Evolutionary conservation across 1,284 basidiomycete genomes (phyloP).

Genomic region (Ceratobasidium sp.): DNA sequence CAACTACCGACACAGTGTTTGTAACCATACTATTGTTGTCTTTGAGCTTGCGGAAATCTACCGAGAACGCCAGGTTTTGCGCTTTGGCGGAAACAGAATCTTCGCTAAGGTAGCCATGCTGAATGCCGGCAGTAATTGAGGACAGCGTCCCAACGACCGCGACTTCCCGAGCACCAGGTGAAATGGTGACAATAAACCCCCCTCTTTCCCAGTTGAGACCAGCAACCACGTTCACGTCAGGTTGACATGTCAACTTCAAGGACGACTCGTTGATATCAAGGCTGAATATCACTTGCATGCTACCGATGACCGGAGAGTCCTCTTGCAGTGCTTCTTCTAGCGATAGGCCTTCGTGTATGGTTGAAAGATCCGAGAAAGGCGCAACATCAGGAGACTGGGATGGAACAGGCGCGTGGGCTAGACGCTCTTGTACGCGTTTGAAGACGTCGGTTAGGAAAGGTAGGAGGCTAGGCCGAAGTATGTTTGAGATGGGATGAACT

Average conservation of each 20-base stretch:
- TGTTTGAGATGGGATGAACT: constrained; percentile 87
- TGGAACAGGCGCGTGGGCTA: constrained; percentile 58
- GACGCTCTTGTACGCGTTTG: constrained; percentile 68
- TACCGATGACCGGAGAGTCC: constrained; percentile 43
- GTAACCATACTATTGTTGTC: constrained; percentile 55
- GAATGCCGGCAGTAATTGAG: constrained; percentile 79
- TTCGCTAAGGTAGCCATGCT: constrained; percentile 83
- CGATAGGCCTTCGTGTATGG: constrained; percentile 45
- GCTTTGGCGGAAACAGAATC: constrained; percentile 79
- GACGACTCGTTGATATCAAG: constrained; percentile 89
- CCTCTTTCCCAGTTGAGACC: constrained; percentile 91
- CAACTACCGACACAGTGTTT: constrained; percentile 72
- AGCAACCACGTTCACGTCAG: constrained; percentile 88
- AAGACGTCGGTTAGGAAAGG: constrained; percentile 84
- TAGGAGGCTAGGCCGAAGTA: constrained; percentile 79
- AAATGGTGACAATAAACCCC: constrained; percentile 82
- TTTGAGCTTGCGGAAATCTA: constrained; percentile 68
- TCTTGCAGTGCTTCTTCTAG: constrained; percentile 32
- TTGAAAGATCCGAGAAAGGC: constrained; percentile 48
- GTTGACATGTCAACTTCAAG: constrained; percentile 84
- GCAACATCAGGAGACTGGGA: constrained; percentile 47
- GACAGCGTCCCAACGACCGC: constrained; percentile 81
- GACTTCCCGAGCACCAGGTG: constrained; percentile 73
- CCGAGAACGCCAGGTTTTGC: constrained; percentile 72
- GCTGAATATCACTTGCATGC: constrained; percentile 79